Base-by-base conservation (phyloP, 2,329 filamentous ascomycete genomes). In the Sporothrix pseudoabietina region DNA sequence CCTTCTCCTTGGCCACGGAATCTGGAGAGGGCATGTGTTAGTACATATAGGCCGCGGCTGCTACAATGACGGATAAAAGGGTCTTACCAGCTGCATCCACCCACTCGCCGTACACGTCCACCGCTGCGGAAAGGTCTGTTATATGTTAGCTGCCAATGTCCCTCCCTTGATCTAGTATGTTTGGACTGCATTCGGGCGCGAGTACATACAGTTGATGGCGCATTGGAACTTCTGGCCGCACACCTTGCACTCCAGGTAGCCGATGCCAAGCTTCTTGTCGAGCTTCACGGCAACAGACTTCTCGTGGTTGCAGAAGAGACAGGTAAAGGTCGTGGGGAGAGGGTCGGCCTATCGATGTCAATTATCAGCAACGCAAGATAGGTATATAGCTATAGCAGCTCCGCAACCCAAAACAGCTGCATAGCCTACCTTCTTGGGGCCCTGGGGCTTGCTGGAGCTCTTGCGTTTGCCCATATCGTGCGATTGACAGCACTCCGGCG, bases 41-140 rank as follows among this genome's bases (percentile, higher is more conserved):
- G 39, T 47, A 14, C 4, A 35, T n/a, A 35, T 35, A 26, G 26
- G 35, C 8, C 35, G 8, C 35, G 35, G 35, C 35, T 35, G 35
- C 61, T 19, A 12, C 19, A 26, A 39, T 14, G 57, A 32, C 12
- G 30, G 7, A 35, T 1, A 47, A 19, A n/a, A 44, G n/a, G 30
- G 7, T 26, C 83, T 76, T 82, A 89, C 88, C 86, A 76, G 88
- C 85, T 76, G 96, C 96, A 83, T 99, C 96, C 76, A 99, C 93
- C 96, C 96, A 99, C 82, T 98, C 96, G 47, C 93, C 93, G 80
- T 99, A 99, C 8, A 99, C 95, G 80, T 99, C 96, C 65, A 99
- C 94, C 0, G 94, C 89, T 16, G 92, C 93, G 35, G 93, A 97
- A 35, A 98, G 89, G 81, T 97, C 94, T 97, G 71, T 30, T 68